Conservation (phyloP, 1,284 basidiomycete genomes). For the Naganishia albida region DNA sequence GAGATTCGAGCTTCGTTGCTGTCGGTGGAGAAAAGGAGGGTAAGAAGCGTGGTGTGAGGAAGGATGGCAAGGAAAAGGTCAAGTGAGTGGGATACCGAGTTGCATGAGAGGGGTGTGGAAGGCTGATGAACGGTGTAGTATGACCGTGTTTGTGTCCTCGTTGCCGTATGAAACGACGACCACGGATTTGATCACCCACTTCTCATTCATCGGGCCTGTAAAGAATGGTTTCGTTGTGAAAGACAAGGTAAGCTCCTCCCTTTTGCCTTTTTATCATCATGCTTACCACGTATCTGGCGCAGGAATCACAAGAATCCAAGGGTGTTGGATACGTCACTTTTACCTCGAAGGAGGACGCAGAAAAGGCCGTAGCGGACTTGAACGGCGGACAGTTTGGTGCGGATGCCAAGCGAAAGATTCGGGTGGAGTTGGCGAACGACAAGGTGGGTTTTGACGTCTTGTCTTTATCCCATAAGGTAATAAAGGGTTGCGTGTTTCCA, state of each 20-base stretch:
- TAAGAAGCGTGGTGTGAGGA: slow-evolving; percentile 4
- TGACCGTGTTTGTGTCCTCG: slow-evolving; percentile 55
- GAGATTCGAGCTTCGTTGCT: slow-evolving; percentile 20
- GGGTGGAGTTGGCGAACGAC: slow-evolving; percentile 76
- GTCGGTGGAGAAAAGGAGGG: slow-evolving; percentile 18
- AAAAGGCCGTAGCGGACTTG: slow-evolving; percentile 64
- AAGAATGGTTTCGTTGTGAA: slow-evolving; percentile 91
- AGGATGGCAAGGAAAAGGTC: slow-evolving; percentile 40
- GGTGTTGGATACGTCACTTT: slow-evolving; percentile 98
- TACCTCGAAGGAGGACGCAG: slow-evolving; percentile 84
- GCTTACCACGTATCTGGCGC: slow-evolving; percentile 35
- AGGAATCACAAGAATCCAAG: slow-evolving; percentile 78
- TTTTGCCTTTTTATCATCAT: too few species aligned
- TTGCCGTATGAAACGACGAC: slow-evolving; percentile 87
- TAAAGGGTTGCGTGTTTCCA: neutral
- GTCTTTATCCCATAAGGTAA: too few species aligned
- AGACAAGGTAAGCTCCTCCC: slow-evolving; percentile 38
- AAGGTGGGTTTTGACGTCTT: slow-evolving; percentile 60
- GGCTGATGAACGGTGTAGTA: slow-evolving; percentile 36
- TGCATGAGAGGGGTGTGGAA: neutral
- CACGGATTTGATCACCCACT: slow-evolving; percentile 84
- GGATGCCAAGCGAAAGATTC: slow-evolving; percentile 65
- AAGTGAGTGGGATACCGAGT: slow-evolving; percentile 39
- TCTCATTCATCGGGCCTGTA: slow-evolving; percentile 93
- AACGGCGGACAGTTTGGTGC: slow-evolving; percentile 60